Evolutionary conservation across 371 early-diverging fungal species (phyloP).

Genomic region (Dinochytrium kinnereticum): DNA sequence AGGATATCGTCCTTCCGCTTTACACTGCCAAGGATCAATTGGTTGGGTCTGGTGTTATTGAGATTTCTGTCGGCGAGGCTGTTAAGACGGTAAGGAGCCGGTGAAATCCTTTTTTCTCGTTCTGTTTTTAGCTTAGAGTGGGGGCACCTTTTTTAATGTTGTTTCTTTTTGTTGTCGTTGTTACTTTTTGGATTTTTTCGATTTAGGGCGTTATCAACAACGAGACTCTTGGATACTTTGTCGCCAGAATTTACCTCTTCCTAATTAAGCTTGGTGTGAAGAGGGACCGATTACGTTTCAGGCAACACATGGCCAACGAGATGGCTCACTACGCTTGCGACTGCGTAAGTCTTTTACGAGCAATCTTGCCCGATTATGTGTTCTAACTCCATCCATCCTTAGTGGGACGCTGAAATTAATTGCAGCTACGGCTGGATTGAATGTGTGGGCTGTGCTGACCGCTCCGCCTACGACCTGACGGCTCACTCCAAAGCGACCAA

Average conservation of each 20-base stretch:
- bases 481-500: slow-evolving; percentile 92
- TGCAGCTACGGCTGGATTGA: slow-evolving; percentile 99
- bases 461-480: slow-evolving; percentile 97
- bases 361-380: background rate
- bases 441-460: slow-evolving; percentile 99
- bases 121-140: too few relatives aligned
- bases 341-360: slow-evolving; percentile 61
- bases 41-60: slow-evolving; percentile 70
- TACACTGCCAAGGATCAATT: slow-evolving; percentile 83
- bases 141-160: too few relatives aligned
- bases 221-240: slow-evolving; percentile 98
- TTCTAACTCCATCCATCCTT: slow-evolving; percentile 15
- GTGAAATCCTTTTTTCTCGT: too few relatives aligned
- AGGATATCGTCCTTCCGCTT: slow-evolving; percentile 75
- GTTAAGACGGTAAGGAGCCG: slow-evolving; percentile 66
- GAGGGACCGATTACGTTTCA: slow-evolving; percentile 87
- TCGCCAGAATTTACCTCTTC: slow-evolving; percentile 96
- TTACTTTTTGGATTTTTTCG: background rate
- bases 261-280: slow-evolving; percentile 95
- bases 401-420: slow-evolving; percentile 97
- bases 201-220: slow-evolving; percentile 87
- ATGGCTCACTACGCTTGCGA: slow-evolving; percentile 99
- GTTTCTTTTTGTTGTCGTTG: background rate
- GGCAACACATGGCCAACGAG: slow-evolving; percentile 99
- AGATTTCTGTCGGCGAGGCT: slow-evolving; percentile 94